Base-by-base conservation (phyloP, 2,329 filamentous ascomycete species). In the Ophiosphaerella narmari region DNA sequence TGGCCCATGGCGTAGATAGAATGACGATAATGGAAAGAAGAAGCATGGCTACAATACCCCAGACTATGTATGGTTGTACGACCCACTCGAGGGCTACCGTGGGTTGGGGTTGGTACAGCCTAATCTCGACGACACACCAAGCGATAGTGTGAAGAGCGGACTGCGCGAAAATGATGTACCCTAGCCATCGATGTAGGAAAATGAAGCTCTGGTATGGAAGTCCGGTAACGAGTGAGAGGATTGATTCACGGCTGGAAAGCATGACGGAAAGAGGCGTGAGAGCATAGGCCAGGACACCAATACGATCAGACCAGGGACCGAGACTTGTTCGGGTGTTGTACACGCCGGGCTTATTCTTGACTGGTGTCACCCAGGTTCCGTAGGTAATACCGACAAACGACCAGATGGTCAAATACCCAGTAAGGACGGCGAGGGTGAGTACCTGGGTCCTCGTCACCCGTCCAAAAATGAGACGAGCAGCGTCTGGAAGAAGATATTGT, bases 161-260 rank as follows among this genome's bases (percentile, higher is more conserved):
- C 66, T 91, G 88, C 0, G 83, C 67, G 46, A 89, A 82, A 55
- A 92, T 90, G 62, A 91, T 79, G 54, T 87, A 87, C 6, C 89
- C 88, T 0, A 86, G 75, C 88, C 88, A 91, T 29, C 87, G 53
- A 35, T 61, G 46, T 37, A 63, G 75, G 65, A 91, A 91, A 71
- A 88, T 86, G 78, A 91, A 66, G 44, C 82, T 84, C 35, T 91
- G 88, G 63, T 90, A 90, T 0, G 89, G 87, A 0, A 91, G 78
- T 1, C 89, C 88, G 0, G 88, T 91, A 41, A 90, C 70, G 12
- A 88, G 67, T 0, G 85, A 88, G 4, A 91, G 79, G 2, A 91
- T 75, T 0, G 85, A 88, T 66, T 91, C 88, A 35, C 88, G 80
- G 49, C 78, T 86, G n/a, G 82, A 79, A 11, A 91, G 78, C 40